Base-by-base conservation (phyloP, 345 rosid species). In the Triadica sebifera region DNA sequence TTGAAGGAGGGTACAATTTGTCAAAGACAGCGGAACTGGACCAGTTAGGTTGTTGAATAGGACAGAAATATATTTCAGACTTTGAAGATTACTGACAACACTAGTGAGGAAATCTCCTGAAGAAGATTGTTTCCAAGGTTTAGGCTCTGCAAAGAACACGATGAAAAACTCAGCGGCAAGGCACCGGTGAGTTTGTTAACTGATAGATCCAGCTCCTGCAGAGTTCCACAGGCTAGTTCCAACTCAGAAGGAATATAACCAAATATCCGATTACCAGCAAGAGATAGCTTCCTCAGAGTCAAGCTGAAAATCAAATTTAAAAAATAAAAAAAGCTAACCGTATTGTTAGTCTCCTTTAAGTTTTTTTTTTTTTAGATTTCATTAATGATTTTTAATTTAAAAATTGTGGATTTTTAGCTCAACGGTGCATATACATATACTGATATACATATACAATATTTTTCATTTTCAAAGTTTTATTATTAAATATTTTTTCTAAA, bases 1-100 rank as follows among this genome's bases (percentile, higher is more conserved):
- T 77, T 82, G 87, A 56, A 94, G 96, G 69, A 75, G 86, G 29
- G 88, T 76, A 72, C 86, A 85, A 62, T 88, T 85, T 19, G 80
- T 76, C 67, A 94, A 88, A 12, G 97, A 80, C 11, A 71, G 60
- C 0, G 98, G 98, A 74, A 94, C 86, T 29, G 77, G 53, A 75
- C 98, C 97, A 11, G 89, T 79, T 29, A 94, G 77, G 75, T 94
- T 92, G 88, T 94, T 94, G 86, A 87, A 87, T 38, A 97, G 88
- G 16, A 82, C 86, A 72, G 83, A 85, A 0, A 92, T 87, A 74
- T 72, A 79, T 10, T 73, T 79, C 78, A 94, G 81, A 73, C 81
- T 85, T 1, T 85, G 67, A 65, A 94, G 77, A 56, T 82, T 85
- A 71, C 93, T 88, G 62, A 92, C 87, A 76, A 92, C 94, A 6